Evolutionary conservation across 371 early-diverging fungal genomes (phyloP).

Genomic region (Mucor piriformis): DNA sequence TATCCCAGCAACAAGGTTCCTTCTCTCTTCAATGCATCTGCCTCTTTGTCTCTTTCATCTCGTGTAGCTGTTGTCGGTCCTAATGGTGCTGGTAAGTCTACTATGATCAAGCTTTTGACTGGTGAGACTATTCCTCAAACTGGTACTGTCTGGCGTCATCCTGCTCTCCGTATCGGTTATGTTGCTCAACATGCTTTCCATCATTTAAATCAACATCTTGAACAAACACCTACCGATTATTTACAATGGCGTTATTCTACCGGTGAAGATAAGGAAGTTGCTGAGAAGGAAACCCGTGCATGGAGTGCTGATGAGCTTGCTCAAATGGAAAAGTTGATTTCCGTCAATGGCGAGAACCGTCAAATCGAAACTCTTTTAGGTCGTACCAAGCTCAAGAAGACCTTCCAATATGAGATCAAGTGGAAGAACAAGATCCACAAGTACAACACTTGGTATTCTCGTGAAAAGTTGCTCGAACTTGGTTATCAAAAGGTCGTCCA

Average conservation of each 20-base stretch:
- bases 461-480: conserved; percentile 70
- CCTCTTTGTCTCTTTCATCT: conserved; percentile 71
- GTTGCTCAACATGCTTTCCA: conserved; percentile 92
- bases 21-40: conserved; percentile 64
- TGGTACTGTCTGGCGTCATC: conserved; percentile 73
- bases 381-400: conserved; percentile 80
- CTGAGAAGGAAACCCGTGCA: conserved; percentile 73
- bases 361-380: conserved; percentile 69
- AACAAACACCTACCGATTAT: conserved; percentile 81
- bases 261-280: conserved; percentile 80
- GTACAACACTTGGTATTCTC: conserved; percentile 73
- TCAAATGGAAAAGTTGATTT: conserved; percentile 67
- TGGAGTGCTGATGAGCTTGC: conserved; percentile 68
- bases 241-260: conserved; percentile 82
- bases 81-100: conserved; percentile 87
- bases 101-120: conserved; percentile 81
- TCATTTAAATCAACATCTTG: conserved; percentile 82
- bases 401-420: conserved; percentile 84
- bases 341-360: conserved; percentile 62
- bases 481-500: conserved; percentile 79
- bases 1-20: conserved; percentile 70
- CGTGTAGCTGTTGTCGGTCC: conserved; percentile 83
- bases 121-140: conserved; percentile 69
- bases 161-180: conserved; percentile 81
- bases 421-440: conserved; percentile 72